Base-by-base conservation (phyloP, 306 rosid genomes). In the Abrus pulchellus region DNA sequence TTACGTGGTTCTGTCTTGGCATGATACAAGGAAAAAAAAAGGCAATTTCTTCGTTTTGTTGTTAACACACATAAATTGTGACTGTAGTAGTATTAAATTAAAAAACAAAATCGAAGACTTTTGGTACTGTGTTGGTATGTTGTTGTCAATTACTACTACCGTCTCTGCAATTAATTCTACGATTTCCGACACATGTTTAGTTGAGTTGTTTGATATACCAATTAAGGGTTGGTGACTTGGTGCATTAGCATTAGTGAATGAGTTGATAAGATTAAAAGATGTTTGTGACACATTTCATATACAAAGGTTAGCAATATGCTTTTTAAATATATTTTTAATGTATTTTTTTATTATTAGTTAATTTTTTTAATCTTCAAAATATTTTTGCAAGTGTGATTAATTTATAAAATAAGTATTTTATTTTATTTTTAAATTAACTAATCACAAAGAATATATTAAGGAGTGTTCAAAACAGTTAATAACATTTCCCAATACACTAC, bases 1-100 rank as follows among this genome's bases (percentile, higher is more conserved):
- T 74, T 72, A 5, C 53, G 13, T 62, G 54, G n/a, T 50, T 48
- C 5, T 68, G 1, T 54, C 75, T 64, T 80, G 57, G 81, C 57
- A 44, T 48, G 80, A 32, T 14, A 52, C 76, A 34, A 33, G 48
- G 14, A 49, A 70, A 53, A 52, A 34, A 49, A 13, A 5, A 5
- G 44, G 6, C 38, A 5, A 56, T 27, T 55, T 55, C 34, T 5
- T 10, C 7, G 13, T 60, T 0, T 41, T 27, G 13, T 55, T 55
- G 10, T 1, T 36, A 7, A 28, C 33, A 4, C 45, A 7, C n/a
- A 44, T 1, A 61, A 61, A 61, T n/a, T 47, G 7, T 57, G 80
- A 30, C 3, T 7, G 9, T 50, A 12, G 30, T 69, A 53, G 4
- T 5, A 53, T n/a, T 3, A 14, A 20, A 20, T 20, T 7, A 2